Evolutionary conservation across 164 flowering plant species (phyloP).

Genomic region (Akebia trifoliata): DNA sequence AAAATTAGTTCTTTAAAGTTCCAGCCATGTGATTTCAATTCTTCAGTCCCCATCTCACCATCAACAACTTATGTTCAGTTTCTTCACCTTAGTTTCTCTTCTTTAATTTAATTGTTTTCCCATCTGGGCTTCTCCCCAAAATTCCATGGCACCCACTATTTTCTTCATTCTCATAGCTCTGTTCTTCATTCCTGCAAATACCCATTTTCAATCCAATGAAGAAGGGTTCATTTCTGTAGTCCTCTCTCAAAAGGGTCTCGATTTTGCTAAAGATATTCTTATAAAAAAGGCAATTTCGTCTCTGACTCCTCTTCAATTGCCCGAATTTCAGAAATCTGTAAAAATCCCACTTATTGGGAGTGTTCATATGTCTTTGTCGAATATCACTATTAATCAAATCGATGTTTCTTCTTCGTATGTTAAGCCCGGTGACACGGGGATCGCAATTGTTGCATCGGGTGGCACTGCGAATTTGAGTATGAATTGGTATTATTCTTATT

Average conservation of each 20-base stretch:
- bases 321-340: conserved; percentile 39
- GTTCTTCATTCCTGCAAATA: conserved; percentile 19
- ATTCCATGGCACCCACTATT: conserved; percentile 16
- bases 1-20: no score
- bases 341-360: conserved; percentile 67
- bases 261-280: conserved; percentile 62
- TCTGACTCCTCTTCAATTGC: conserved; percentile 53
- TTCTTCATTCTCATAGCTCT: conserved; percentile 21
- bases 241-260: conserved; percentile 63
- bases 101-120: no score
- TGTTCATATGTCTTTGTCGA: conserved; percentile 44
- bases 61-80: no score
- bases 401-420: conserved; percentile 47
- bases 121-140: conserved; percentile 6
- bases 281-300: conserved; percentile 51
- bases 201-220: conserved; percentile 26
- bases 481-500: conserved; percentile 73
- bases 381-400: conserved; percentile 45
- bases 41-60: background rate
- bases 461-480: conserved; percentile 62
- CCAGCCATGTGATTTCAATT: background rate
- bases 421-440: conserved; percentile 52
- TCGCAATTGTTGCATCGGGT: conserved; percentile 58
- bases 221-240: conserved; percentile 42
- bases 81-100: no score